Percentiles rank a stretch among this genome's conserved stretches.
Conservation (phyloP, 495 filamentous ascomycete genomes). For the Penicillium subrubescens region DNA sequence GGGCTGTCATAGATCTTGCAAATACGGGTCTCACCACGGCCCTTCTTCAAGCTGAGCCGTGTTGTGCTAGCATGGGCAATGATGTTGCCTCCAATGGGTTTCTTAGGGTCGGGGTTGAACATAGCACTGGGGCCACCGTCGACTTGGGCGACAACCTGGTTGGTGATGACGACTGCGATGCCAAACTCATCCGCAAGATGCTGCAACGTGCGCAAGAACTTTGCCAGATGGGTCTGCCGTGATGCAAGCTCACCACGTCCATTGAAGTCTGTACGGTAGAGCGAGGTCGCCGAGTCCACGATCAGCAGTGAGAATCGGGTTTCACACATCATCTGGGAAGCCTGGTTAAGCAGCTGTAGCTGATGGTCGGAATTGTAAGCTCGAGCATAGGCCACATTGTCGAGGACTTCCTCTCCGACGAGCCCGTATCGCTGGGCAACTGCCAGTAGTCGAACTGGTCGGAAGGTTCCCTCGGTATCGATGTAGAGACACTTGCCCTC, state of each 20-base stretch:
- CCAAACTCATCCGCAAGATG: constrained; percentile 96
- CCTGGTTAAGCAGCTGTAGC: constrained; percentile 89
- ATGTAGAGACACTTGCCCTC: constrained; percentile 99
- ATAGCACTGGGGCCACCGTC: constrained; percentile 93
- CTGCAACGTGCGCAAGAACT: constrained; percentile 94
- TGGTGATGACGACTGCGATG: constrained; percentile 97
- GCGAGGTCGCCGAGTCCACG: constrained; percentile 90
- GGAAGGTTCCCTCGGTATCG: constrained; percentile 96
- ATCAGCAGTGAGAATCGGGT: constrained; percentile 94
- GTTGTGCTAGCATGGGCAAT: constrained; percentile 97
- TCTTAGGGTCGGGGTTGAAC: constrained; percentile 99
- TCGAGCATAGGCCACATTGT: constrained; percentile 96
- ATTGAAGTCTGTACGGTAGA: constrained; percentile 94
- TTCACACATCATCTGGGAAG: constrained; percentile 98
- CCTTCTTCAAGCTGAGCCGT: constrained; percentile 87
- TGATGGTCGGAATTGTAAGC: constrained; percentile 99
- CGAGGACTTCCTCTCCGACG: constrained; percentile 93
- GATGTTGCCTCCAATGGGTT: constrained; percentile 98
- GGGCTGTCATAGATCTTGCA: constrained; percentile 99
- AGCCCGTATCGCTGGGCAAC: constrained; percentile 94
- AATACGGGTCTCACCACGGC: constrained; percentile 89
- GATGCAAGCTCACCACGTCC: constrained; percentile 91
- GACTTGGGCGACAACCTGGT: constrained; percentile 97
- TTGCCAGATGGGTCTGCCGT: constrained; percentile 90
- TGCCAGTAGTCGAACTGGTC: constrained; percentile 84